phyloP scores from a whole-genome alignment of 768 basidiomycete species.

The Fomitopsis serialis region DNA sequence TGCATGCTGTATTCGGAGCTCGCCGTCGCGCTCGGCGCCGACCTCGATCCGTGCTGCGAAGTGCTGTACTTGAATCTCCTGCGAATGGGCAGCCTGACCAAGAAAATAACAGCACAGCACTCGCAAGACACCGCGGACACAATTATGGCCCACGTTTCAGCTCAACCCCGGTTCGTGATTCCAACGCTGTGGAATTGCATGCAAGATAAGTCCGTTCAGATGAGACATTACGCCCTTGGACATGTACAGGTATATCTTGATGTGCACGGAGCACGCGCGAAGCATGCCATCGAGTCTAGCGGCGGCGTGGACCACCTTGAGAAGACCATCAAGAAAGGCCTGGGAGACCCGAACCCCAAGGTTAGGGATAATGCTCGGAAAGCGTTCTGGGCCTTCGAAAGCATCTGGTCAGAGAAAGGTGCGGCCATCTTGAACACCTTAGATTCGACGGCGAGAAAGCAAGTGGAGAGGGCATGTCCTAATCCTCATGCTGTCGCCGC shows the following conservation, averaged over 20 bases:
- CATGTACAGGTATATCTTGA: conserved; percentile 79
- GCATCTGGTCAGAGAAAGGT: conserved; percentile 73
- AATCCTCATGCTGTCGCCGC: conserved; percentile 38
- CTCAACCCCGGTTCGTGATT: conserved; percentile 64
- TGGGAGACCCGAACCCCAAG: conserved; percentile 75
- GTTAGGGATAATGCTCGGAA: conserved; percentile 71
- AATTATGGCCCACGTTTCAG: conserved; percentile 66
- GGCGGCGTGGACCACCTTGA: conserved; percentile 72
- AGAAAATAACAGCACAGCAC: conserved; percentile 84
- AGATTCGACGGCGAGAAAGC: conserved; percentile 67
- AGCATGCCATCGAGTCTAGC: conserved; percentile 58
- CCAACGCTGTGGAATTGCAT: conserved; percentile 62
- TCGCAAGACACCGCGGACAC: conserved; percentile 68
- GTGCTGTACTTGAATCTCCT: conserved; percentile 68
- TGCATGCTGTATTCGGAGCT: conserved; percentile 76
- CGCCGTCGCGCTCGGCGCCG: conserved; percentile 53
- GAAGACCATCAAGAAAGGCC: conserved; percentile 62
- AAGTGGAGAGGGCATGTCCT: conserved; percentile 83
- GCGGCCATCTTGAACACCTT: conserved; percentile 55
- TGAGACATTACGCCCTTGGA: conserved; percentile 55
- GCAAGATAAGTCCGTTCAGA: conserved; percentile 79
- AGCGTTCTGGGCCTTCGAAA: conserved; percentile 77
- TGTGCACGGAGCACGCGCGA: conserved; percentile 60
- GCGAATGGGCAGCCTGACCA: conserved; percentile 86
- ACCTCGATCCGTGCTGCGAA: conserved; percentile 80